Evolutionary conservation across 176 grass and related monocot species (phyloP).

Genomic region (Leersia perrieri): DNA sequence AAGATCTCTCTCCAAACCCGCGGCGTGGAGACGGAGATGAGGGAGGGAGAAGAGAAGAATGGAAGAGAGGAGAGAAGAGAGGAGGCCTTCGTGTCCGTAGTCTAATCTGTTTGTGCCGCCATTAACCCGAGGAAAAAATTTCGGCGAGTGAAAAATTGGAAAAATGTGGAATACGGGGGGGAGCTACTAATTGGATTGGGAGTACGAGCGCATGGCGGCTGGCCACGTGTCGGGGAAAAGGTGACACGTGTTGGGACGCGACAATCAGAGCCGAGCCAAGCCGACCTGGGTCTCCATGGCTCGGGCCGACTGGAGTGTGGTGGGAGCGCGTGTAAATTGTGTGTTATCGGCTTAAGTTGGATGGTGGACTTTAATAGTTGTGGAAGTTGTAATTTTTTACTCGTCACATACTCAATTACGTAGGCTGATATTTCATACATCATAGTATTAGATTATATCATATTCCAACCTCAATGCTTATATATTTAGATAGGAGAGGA

Average conservation of each 20-base stretch:
- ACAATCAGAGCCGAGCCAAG: conserved; percentile 29
- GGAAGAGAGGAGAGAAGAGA: background rate
- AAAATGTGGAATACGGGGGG: background rate
- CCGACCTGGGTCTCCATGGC: background rate
- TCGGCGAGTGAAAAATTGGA: conserved; percentile 10
- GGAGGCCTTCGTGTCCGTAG: conserved; percentile 32
- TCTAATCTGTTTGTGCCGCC: conserved; percentile 40
- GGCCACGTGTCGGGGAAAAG: conserved; percentile 44
- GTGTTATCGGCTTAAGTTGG: too few species aligned
- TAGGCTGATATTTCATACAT: too few species aligned
- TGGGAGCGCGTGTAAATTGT: background rate
- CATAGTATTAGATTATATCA: too few species aligned
- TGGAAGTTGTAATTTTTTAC: too few species aligned
- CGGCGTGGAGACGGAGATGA: conserved; percentile 8
- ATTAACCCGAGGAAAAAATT: conserved; percentile 23
- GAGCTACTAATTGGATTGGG: conserved; percentile 5
- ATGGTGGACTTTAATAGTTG: too few species aligned
- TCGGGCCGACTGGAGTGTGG: background rate
- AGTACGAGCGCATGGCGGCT: conserved; percentile 46
- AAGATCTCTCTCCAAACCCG: background rate
- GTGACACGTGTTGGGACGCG: conserved; percentile 50
- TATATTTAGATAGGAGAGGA: too few species aligned
- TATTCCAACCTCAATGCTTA: too few species aligned
- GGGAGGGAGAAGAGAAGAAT: background rate
- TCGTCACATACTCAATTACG: too few species aligned